These are phyloP conservation scores for Geotrichum cucujoidarum DNA, from an alignment of 1,139 yeast species.

Conservation along the genomic window DNA sequence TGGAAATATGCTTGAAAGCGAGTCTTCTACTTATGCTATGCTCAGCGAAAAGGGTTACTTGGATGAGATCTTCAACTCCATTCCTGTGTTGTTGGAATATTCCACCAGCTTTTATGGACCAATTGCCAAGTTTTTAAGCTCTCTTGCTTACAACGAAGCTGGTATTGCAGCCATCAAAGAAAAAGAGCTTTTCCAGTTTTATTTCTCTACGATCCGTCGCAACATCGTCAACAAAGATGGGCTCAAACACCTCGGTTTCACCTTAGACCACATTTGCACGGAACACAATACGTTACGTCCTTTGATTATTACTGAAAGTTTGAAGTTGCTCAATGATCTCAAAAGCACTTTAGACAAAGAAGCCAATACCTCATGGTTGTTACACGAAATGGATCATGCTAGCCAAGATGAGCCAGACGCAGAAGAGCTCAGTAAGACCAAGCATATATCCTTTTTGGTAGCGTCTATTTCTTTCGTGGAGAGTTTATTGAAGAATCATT, in stretches of 20 bases:
- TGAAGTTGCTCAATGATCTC: slow-evolving; percentile 45
- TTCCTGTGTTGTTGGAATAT: slow-evolving; percentile 50
- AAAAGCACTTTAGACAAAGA: slow-evolving; percentile 34
- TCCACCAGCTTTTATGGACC: slow-evolving; percentile 56
- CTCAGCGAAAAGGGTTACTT: slow-evolving; percentile 74
- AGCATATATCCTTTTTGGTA: slow-evolving; percentile 12
- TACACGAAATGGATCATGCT: slow-evolving; percentile 17
- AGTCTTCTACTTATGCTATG: slow-evolving; percentile 83
- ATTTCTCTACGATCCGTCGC: slow-evolving; percentile 23
- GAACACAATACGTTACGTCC: slow-evolving; percentile 75
- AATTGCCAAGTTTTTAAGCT: slow-evolving; percentile 75
- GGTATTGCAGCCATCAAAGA: slow-evolving; percentile 60
- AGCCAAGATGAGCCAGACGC: slow-evolving; percentile 14
- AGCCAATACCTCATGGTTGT: slow-evolving; percentile 8
- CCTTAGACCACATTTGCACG: slow-evolving; percentile 76
- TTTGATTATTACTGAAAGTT: slow-evolving; percentile 49
- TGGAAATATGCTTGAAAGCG: slow-evolving; percentile 74
- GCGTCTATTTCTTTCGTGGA: slow-evolving; percentile 31
- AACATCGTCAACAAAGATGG: slow-evolving; percentile 29
- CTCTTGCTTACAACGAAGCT: slow-evolving; percentile 72
- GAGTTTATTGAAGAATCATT: slow-evolving; percentile 33
- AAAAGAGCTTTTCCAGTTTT: slow-evolving; percentile 46
- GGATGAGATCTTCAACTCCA: slow-evolving; percentile 53
- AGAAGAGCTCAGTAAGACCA: slow-evolving; percentile 15
- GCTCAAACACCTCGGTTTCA: slow-evolving; percentile 56